phyloP scores from a whole-genome alignment of 352 stramenopile genomes.

The Pythium pyrilobum region DNA sequence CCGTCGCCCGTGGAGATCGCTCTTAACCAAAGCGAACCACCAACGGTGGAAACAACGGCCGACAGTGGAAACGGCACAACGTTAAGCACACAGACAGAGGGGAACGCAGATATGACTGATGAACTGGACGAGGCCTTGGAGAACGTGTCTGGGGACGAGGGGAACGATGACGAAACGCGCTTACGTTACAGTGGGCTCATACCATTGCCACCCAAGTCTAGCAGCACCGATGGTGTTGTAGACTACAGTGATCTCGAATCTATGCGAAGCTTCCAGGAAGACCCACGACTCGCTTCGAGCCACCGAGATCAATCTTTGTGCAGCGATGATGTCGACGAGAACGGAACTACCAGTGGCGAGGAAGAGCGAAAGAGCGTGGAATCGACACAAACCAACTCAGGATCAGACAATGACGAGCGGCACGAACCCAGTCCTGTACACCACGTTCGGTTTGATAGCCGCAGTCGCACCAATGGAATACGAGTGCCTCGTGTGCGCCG shows the following conservation, averaged over 20 bases:
- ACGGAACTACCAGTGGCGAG: no score
- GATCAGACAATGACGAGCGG: slow-evolving; percentile 19
- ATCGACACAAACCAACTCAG: slow-evolving; percentile 24
- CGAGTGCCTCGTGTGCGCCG: slow-evolving; percentile 9
- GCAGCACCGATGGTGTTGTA: neutral
- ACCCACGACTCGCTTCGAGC: neutral
- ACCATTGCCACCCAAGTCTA: neutral
- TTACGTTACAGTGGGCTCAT: neutral
- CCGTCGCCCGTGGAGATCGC: slow-evolving; percentile 7
- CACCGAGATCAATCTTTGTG: neutral
- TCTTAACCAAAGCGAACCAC: neutral
- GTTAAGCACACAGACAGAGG: slow-evolving; percentile 6
- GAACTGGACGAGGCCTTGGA: slow-evolving; percentile 1
- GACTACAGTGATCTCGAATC: slow-evolving; percentile 24
- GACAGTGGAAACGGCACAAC: neutral
- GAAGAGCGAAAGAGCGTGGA: slow-evolving; percentile 10
- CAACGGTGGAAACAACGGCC: neutral
- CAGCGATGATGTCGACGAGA: neutral
- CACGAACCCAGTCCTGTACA: neutral
- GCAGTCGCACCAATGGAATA: slow-evolving; percentile 18
- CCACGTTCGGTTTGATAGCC: slow-evolving; percentile 22
- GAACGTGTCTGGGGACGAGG: slow-evolving; percentile 2
- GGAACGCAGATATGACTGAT: slow-evolving; percentile 2
- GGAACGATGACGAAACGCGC: neutral
- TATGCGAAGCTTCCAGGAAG: slow-evolving; percentile 9